A percentile compares a stretch with the other conserved stretches of the same genome.
Conservation (phyloP, 176 grass and related monocot genomes). For the Carex cristatella region DNA sequence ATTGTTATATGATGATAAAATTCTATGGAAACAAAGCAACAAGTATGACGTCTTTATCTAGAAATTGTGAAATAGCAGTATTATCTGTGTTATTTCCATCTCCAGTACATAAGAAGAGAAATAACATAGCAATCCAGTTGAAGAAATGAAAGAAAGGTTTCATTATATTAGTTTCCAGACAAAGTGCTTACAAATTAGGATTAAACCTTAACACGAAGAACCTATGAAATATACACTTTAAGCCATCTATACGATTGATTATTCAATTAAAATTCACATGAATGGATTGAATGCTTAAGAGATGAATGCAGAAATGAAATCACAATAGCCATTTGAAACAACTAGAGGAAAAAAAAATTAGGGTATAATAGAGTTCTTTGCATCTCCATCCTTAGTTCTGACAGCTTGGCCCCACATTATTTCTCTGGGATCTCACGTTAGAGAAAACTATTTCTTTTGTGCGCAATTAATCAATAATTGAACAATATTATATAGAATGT, state of each 20-base stretch:
- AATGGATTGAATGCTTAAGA: neutral
- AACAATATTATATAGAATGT: too few species aligned
- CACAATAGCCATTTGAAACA: neutral
- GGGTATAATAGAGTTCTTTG: too few species aligned
- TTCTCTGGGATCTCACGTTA: too few species aligned
- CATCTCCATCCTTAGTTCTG: too few species aligned
- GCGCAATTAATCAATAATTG: too few species aligned
- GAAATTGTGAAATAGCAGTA: too few species aligned
- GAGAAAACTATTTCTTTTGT: too few species aligned
- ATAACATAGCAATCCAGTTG: neutral
- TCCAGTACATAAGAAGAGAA: neutral
- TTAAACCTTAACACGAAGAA: neutral
- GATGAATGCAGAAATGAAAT: neutral
- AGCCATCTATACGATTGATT: neutral
- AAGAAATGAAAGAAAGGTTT: neutral
- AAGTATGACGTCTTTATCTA: too few species aligned
- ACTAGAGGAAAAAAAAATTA: too few species aligned
- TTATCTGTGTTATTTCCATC: neutral
- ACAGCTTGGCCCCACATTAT: too few species aligned
- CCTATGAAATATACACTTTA: neutral
- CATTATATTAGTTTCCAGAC: neutral
- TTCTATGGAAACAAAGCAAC: too few species aligned
- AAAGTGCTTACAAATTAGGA: neutral
- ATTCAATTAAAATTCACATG: constrained; percentile 2
- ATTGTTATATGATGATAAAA: too few species aligned